Conservation (phyloP, 2,329 filamentous ascomycete species). For the Orbilia brochopaga region DNA sequence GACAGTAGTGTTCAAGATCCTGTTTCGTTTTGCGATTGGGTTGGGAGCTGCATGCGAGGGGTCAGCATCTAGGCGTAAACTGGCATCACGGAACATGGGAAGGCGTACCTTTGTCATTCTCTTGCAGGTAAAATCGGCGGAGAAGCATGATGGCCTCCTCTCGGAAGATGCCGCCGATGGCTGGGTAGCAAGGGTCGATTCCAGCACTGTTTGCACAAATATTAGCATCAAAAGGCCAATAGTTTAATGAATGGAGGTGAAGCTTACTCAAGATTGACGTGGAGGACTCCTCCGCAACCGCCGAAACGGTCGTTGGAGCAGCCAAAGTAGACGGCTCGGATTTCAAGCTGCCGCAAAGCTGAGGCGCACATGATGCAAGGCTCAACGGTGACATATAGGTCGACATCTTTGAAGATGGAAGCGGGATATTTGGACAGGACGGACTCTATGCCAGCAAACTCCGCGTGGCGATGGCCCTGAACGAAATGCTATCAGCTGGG, state of each 20-base stretch:
- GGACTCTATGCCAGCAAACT: constrained; percentile 82
- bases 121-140: constrained; percentile 94
- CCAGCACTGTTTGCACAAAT: constrained; percentile 67
- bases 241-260: neutral
- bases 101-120: constrained; percentile 82
- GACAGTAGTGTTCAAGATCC: constrained; percentile 53
- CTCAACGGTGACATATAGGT: constrained; percentile 95
- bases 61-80: constrained; percentile 1
- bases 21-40: constrained; percentile 53
- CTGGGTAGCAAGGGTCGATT: constrained; percentile 69
- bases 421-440: constrained; percentile 70
- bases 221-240: constrained; percentile 35
- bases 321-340: constrained; percentile 91
- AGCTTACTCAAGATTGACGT: constrained; percentile 73
- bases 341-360: constrained; percentile 82
- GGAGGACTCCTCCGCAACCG: constrained; percentile 90
- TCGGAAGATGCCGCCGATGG: constrained; percentile 70
- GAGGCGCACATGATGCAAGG: constrained; percentile 99
- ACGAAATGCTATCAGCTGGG: neutral
- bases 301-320: constrained; percentile 97
- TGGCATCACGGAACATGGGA: neutral
- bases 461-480: constrained; percentile 90
- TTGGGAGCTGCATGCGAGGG: constrained; percentile 45
- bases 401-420: constrained; percentile 72
- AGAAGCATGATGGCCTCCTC: constrained; percentile 93